phyloP scores from a whole-genome alignment of 106 monocot genomes.

The Iris macrosiphon region DNA sequence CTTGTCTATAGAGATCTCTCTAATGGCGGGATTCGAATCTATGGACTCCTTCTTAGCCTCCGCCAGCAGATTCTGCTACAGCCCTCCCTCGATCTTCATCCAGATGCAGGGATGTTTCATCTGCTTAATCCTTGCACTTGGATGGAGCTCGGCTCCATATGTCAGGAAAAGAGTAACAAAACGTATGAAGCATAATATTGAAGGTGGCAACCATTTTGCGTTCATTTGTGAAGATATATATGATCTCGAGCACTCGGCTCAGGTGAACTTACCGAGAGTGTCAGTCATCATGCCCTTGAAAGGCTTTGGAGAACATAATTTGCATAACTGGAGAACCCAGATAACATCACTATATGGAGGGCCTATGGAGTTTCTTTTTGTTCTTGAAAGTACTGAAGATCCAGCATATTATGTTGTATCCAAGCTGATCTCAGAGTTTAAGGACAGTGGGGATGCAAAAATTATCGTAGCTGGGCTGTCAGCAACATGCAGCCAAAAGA shows the following conservation, averaged over 20 bases:
- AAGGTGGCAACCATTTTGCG: conserved; percentile 71
- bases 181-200: conserved; percentile 42
- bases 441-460: conserved; percentile 83
- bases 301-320: conserved; percentile 96
- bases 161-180: conserved; percentile 52
- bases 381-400: conserved; percentile 87
- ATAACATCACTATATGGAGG: conserved; percentile 99
- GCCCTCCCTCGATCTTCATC: too few species aligned
- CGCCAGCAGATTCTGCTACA: too few species aligned
- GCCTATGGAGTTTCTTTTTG: conserved; percentile 87
- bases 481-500: conserved; percentile 95
- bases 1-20: too few species aligned
- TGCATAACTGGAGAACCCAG: conserved; percentile 98
- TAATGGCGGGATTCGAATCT: too few species aligned
- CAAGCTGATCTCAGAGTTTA: conserved; percentile 58
- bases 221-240: conserved; percentile 87
- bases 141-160: too few species aligned
- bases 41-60: too few species aligned
- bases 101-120: too few species aligned
- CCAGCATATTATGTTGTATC: conserved; percentile 82
- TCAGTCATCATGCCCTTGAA: conserved; percentile 96
- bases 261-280: conserved; percentile 80
- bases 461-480: conserved; percentile 85
- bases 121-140: too few species aligned
- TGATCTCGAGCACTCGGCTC: conserved; percentile 92